Base-by-base conservation (phyloP, 78 protist genomes). In the Cavenderia fasciculata region DNA sequence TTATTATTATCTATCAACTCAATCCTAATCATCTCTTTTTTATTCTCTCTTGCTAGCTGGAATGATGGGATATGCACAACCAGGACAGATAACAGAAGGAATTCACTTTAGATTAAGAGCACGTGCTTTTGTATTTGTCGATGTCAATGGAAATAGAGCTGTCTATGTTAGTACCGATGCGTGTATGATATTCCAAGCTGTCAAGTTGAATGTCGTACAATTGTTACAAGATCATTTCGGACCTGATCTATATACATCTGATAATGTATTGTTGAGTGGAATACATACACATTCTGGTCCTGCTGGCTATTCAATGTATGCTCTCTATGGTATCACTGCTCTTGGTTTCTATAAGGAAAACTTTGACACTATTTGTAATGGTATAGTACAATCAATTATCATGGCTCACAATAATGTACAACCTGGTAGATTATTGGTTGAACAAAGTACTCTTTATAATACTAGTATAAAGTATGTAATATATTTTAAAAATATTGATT, bases 211-310 rank as follows among this genome's bases (percentile, higher is more conserved):
- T 5, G 94, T 94, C 4, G 71, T 87, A 11, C 72, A 68, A 29
- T 11, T 23, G 19, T 73, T 94, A 5, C 46, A 71, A 54, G 74
- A 18, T 12, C 38, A 41, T n/a, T 82, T 49, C 46, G 89, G 85
- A 4, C 59, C 25, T 12, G 46, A 46, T 14, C 27, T 74, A 8
- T 93, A 93, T 59, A 40, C 54, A n/a, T 36, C 63, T 8, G 94
- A 62, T 16, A 95, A 91, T 65, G 82, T 95, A 14, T 40, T 84
- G 34, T 31, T 95, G 25, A 54, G 88, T 49, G 97, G 94, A 51
- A 76, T 40, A 8, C 97, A 95, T 69, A 92, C 97, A 33, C 97
- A 95, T 73, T 69, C 94, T 14, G 95, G 95, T 4, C 94, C 95
- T n/a, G 97, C 85, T 5, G 97, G 95, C 31, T 95, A 75, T 40